phyloP scores from a whole-genome alignment of 371 early-diverging fungal genomes.

The Rhizomucor pusillus region DNA sequence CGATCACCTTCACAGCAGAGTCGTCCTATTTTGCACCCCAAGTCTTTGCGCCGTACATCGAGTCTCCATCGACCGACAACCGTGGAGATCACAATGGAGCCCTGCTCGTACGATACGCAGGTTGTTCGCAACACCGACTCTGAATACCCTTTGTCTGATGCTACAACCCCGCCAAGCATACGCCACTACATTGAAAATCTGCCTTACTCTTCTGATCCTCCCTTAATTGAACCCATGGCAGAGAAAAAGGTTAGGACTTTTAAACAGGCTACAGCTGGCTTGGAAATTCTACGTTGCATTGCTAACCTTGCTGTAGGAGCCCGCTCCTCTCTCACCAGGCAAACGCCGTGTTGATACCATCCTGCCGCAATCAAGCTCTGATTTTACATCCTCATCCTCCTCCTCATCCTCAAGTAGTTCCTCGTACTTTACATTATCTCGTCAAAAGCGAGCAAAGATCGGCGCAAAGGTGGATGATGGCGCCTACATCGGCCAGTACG shows the following conservation, averaged over 20 bases:
- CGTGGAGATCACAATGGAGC: too few species aligned
- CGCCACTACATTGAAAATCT: too few species aligned
- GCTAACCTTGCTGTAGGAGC: not conserved
- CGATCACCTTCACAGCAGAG: too few species aligned
- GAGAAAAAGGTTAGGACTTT: not conserved
- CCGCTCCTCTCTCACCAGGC: conserved; percentile 1
- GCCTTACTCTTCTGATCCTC: too few species aligned
- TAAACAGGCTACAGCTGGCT: not conserved
- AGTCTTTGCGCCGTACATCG: too few species aligned
- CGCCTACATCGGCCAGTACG: conserved; percentile 13
- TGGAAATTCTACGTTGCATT: too few species aligned
- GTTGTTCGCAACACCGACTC: not conserved
- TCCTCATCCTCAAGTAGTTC: conserved; percentile 1
- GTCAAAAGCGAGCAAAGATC: not conserved
- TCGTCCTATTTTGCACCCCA: too few species aligned
- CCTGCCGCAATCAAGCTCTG: conserved; percentile 4
- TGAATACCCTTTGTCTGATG: conserved; percentile 14
- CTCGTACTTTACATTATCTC: not conserved
- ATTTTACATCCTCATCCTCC: conserved; percentile 10
- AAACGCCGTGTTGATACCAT: conserved; percentile 10
- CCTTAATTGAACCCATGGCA: conserved; percentile 8
- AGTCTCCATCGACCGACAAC: too few species aligned
- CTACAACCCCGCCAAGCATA: conserved; percentile 18
- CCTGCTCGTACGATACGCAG: too few species aligned
- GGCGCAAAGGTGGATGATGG: not conserved